phyloP scores from a whole-genome alignment of 495 filamentous ascomycete species.

The Pyronema domesticum region DNA sequence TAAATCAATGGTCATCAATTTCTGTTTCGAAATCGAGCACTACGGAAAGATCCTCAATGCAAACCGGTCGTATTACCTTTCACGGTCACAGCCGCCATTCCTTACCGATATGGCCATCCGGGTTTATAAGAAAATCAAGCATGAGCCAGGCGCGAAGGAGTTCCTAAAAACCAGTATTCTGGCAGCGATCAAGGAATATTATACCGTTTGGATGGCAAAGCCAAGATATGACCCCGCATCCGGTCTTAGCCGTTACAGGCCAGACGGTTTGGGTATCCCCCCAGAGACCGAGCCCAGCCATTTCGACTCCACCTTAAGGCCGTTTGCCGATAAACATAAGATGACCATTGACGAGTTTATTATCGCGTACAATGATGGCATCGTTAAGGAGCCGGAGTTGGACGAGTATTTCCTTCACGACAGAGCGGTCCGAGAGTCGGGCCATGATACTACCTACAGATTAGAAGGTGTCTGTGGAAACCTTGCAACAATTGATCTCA shows the following conservation, averaged over 20 bases:
- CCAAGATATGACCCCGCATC: slow-evolving; percentile 64
- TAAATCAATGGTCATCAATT: slow-evolving; percentile 85
- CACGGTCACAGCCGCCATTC: slow-evolving; percentile 86
- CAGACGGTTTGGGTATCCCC: slow-evolving; percentile 76
- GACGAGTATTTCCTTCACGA: slow-evolving; percentile 95
- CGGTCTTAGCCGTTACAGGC: slow-evolving; percentile 78
- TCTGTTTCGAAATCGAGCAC: slow-evolving; percentile 94
- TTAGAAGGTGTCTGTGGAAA: slow-evolving; percentile 74
- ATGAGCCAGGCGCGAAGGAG: slow-evolving; percentile 54
- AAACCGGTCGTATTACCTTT: slow-evolving; percentile 86
- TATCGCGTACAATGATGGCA: slow-evolving; percentile 58
- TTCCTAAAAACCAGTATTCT: slow-evolving; percentile 63
- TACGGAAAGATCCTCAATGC: slow-evolving; percentile 97
- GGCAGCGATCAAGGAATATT: slow-evolving; percentile 93
- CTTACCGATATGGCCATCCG: slow-evolving; percentile 91
- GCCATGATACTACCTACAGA: slow-evolving; percentile 88
- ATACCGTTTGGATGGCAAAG: slow-evolving; percentile 68
- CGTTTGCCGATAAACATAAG: slow-evolving; percentile 69
- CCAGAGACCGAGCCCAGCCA: slow-evolving; percentile 84
- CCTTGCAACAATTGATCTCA: slow-evolving; percentile 83
- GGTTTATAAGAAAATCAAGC: slow-evolving; percentile 72
- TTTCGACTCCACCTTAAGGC: slow-evolving; percentile 69
- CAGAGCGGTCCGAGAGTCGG: slow-evolving; percentile 85
- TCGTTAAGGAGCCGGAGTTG: slow-evolving; percentile 68
- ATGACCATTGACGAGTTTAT: slow-evolving; percentile 72